phyloP scores from a whole-genome alignment of 2,329 filamentous ascomycete genomes.

The Clarireedia homoeocarpa region DNA sequence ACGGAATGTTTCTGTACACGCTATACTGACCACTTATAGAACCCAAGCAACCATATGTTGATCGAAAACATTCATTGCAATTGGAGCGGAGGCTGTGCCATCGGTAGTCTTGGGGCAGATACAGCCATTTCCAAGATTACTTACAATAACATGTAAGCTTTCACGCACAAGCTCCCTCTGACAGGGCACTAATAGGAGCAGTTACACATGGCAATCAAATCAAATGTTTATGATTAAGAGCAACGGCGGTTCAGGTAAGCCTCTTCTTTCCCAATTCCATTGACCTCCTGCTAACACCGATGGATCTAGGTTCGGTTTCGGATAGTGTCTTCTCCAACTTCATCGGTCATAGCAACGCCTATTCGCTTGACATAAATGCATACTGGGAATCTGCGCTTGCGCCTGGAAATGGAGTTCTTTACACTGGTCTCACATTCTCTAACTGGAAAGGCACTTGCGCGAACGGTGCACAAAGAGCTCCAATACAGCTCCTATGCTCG shows the following conservation, averaged over 20 bases:
- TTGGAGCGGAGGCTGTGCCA: constrained; percentile 49
- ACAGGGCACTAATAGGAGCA: constrained; percentile 12
- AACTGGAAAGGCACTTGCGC: constrained; percentile 45
- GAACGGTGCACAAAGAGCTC: constrained; percentile 26
- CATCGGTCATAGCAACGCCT: constrained; percentile 51
- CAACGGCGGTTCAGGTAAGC: constrained; percentile 39
- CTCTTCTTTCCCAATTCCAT: background rate
- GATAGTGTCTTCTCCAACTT: constrained; percentile 50
- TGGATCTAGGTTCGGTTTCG: constrained; percentile 37
- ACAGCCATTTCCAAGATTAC: constrained; percentile 44
- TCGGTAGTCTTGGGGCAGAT: constrained; percentile 45
- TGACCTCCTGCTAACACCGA: background rate
- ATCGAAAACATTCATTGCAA: constrained; percentile 56
- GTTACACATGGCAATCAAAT: constrained; percentile 31
- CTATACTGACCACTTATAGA: background rate
- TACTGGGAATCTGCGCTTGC: constrained; percentile 41
- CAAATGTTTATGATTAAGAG: constrained; percentile 58
- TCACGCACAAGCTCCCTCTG: constrained; percentile 23
- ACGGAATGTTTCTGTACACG: background rate
- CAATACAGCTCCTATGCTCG: constrained; percentile 30
- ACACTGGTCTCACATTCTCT: constrained; percentile 43
- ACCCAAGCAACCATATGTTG: constrained; percentile 37
- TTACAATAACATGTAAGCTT: constrained; percentile 49
- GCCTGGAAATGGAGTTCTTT: constrained; percentile 43
- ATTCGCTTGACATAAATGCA: constrained; percentile 47